Conservation (phyloP, 768 basidiomycete species). For the Cystobasidium tubakii region DNA sequence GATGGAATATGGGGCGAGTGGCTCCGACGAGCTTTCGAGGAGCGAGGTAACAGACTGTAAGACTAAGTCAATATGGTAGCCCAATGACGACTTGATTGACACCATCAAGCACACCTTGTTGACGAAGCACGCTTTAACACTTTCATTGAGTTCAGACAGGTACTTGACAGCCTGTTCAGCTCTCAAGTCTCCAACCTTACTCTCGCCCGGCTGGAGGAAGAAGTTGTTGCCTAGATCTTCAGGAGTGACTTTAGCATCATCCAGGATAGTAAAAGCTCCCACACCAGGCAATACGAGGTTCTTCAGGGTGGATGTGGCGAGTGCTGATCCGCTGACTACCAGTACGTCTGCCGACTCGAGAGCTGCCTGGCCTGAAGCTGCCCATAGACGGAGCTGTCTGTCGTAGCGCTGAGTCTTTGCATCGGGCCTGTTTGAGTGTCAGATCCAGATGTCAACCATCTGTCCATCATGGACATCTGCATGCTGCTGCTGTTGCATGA, state of each 20-base stretch:
- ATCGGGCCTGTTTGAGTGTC: constrained; percentile 33
- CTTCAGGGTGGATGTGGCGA: constrained; percentile 83
- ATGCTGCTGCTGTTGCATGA: not conserved
- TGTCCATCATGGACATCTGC: no score
- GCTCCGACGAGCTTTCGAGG: constrained; percentile 54
- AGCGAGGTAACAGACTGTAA: constrained; percentile 56
- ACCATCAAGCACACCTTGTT: constrained; percentile 49
- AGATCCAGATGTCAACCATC: not conserved
- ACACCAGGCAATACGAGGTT: constrained; percentile 94
- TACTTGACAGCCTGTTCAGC: constrained; percentile 72
- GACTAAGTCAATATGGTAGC: not conserved
- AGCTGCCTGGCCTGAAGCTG: constrained; percentile 78
- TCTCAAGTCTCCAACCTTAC: constrained; percentile 62
- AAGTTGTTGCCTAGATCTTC: constrained; percentile 93
- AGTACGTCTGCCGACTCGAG: constrained; percentile 78
- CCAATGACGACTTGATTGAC: not conserved
- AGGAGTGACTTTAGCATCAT: constrained; percentile 58
- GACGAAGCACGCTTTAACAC: constrained; percentile 67
- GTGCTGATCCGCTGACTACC: constrained; percentile 71
- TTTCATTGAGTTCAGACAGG: constrained; percentile 78
- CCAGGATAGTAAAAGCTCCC: constrained; percentile 89
- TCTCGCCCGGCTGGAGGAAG: constrained; percentile 72
- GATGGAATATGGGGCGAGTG: constrained; percentile 63
- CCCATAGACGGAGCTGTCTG: constrained; percentile 93
- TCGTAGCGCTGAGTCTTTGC: constrained; percentile 83